Percentiles rank a stretch among this genome's conserved stretches.
These are phyloP conservation scores for Dactylellina leptospora DNA, from an alignment of 2,329 filamentous ascomycete genomes.

Conservation along the genomic window DNA sequence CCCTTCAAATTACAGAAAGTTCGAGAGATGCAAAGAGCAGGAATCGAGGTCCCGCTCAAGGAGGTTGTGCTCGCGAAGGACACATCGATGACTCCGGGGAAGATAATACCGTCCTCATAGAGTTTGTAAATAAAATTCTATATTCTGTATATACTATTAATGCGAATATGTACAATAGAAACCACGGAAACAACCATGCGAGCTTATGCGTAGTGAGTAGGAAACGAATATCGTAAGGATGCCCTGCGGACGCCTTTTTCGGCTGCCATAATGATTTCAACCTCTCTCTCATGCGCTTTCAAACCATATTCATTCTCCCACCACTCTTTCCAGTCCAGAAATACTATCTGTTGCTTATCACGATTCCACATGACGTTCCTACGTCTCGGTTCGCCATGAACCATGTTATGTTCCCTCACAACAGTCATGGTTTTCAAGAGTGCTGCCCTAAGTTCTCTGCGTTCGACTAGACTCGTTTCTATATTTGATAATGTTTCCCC, in stretches of 20 bases:
- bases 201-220: background rate
- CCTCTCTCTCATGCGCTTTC: constrained; percentile 31
- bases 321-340: constrained; percentile 45
- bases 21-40: constrained; percentile 68
- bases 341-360: constrained; percentile 3
- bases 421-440: constrained; percentile 26
- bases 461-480: constrained; percentile 12
- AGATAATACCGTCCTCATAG: constrained; percentile 33
- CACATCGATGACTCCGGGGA: constrained; percentile 51
- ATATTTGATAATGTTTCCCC: constrained; percentile 20
- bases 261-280: constrained; percentile 28
- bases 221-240: constrained; percentile 5
- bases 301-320: constrained; percentile 39
- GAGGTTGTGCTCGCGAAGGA: constrained; percentile 34
- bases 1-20: constrained; percentile 72
- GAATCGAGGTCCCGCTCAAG: constrained; percentile 40
- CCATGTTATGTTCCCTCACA: constrained; percentile 26
- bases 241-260: constrained; percentile 11
- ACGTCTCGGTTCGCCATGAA: constrained; percentile 27
- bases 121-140: constrained; percentile 16
- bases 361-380: constrained; percentile 38
- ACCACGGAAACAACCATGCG: background rate
- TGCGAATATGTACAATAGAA: constrained; percentile 17
- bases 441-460: constrained; percentile 18
- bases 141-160: constrained; percentile 41